Evolutionary conservation across 176 grass and related monocot genomes (phyloP), one percentile per base, ranked within the genome.

Genomic region (Avena atlantica): DNA sequence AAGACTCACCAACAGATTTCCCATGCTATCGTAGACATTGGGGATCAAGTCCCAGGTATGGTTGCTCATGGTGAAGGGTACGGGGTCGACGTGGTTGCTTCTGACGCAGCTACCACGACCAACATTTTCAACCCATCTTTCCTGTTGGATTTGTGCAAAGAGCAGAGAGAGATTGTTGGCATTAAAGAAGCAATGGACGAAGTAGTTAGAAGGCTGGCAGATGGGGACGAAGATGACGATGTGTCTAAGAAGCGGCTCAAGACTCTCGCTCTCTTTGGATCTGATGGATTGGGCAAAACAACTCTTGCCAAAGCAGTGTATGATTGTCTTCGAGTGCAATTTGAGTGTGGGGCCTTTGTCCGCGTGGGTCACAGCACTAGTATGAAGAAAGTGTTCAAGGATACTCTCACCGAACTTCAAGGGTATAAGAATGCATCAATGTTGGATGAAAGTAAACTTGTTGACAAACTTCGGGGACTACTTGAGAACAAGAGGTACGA

Each of bases 221-320:
- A 44, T 44, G 68, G 36, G 0, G 42, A 29, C 3, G 23, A n/a
- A 0, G 56, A 8, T 1, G 17, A 58, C 37, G 37, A 40, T 58
- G 56, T 9, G 6, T 24, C 59, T 47, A 12, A 62, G 3, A 44
- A 62, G 15, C 9, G 49, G 23, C 17, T 48, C 6, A 85, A 37
- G 66, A 40, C 66, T 70, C 66, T 70, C 40, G 66, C 44, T 51
- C 34, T 6, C 68, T 70, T 40, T 70, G 66, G 66, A 20, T 70
- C 40, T 42, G 66, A 34, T 19, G 66, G 66, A 6, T 70, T 70
- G 66, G 66, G 66, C 34, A 70, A 70, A 34, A 70, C 66, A 40
- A 70, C 66, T 70, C 34, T 70, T 15, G 66, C 66, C 14, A 70
- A 70, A 51, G 47, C 21, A 44, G 36, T 70, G 68, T 70, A 70